Evolutionary conservation across 306 rosid genomes (phyloP), one percentile per base, ranked within the genome.

Genomic region (Mimosa bimucronata): DNA sequence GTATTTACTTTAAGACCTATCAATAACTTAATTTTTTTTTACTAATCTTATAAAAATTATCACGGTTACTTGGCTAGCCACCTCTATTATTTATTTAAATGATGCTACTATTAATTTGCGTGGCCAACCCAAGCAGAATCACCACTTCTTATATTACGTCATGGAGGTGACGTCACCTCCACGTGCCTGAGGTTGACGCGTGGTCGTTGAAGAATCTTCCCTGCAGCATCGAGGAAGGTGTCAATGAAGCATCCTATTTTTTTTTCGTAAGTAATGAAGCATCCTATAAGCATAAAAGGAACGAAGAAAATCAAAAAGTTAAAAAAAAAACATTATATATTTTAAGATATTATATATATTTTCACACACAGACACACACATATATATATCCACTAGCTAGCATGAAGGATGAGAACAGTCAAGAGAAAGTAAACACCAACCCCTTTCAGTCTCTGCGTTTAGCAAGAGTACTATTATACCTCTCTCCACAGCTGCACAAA

Each of bases 171-270:
- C 82, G 79, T 89, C 89, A 85, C 0, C 34, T 26, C n/a, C 3
- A 73, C 75, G 1, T 14, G 10, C n/a, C 7, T 18, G 44, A 48
- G 0, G 14, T 28, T 38, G 86, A 75, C 90, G 76, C 79, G 84
- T 88, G 58, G 57, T 21, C 79, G 14, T 1, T 1, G 34, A 73
- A 50, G 89, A 74, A 69, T 29, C 81, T 87, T 90, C 94, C 3
- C 5, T 18, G 90, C 82, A 84, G 19, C 76, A 52, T 46, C 85
- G 58, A 48, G 76, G 97, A 88, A 92, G 45, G 74, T 85, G 89
- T 70, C 10, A 45, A 71, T 9, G 91, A 86, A 92, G 76, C 71
- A 75, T 78, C 88, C 6, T 52, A 37, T 29, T n/a, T n/a, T n/a
- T n/a, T n/a, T n/a, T n/a, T n/a, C n/a, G n/a, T n/a, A n/a, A n/a